A percentile compares a stretch with the other conserved stretches of the same genome.
Evolutionary conservation across 352 stramenopile genomes (phyloP).

Genomic region (Phytophthora fragariae): DNA sequence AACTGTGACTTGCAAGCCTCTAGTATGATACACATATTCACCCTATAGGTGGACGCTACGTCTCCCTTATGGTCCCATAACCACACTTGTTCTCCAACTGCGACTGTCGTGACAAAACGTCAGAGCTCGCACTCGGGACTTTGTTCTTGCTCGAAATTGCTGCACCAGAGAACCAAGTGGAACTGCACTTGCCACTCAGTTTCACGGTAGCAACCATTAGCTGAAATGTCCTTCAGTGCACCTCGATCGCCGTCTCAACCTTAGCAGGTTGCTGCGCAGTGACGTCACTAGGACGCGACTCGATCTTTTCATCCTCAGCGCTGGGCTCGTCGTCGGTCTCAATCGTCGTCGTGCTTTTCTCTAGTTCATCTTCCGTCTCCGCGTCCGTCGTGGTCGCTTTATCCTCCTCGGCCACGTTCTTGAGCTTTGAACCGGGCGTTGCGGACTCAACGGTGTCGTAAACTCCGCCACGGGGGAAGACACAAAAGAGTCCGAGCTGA

Average conservation of each 20-base stretch:
- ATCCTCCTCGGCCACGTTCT: constrained; percentile 10
- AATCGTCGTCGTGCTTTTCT: constrained; percentile 21
- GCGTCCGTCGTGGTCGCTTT: constrained; percentile 6
- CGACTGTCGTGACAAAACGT: not conserved
- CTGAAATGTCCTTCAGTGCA: constrained; percentile 13
- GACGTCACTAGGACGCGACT: not conserved
- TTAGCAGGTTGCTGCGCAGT: constrained; percentile 2
- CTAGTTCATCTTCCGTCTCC: constrained; percentile 20
- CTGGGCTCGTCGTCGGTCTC: constrained; percentile 25
- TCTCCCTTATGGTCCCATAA: not conserved
- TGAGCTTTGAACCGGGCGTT: constrained; percentile 16
- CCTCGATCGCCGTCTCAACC: constrained; percentile 16
- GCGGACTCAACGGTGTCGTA: constrained; percentile 47
- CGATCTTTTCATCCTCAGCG: constrained; percentile 4
- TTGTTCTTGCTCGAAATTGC: too few relatives aligned
- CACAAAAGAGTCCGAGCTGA: constrained; percentile 60
- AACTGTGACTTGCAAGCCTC: not conserved
- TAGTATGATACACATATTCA: constrained; percentile 1
- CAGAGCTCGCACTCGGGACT: too few relatives aligned
- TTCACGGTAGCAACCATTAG: not conserved
- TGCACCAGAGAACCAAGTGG: not conserved
- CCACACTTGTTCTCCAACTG: not conserved
- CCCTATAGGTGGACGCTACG: constrained; percentile 3
- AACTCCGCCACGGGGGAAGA: constrained; percentile 29
- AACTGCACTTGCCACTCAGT: not conserved